These are phyloP conservation scores for Botrytis elliptica DNA, from an alignment of 2,329 filamentous ascomycete genomes.

Conservation along the genomic window DNA sequence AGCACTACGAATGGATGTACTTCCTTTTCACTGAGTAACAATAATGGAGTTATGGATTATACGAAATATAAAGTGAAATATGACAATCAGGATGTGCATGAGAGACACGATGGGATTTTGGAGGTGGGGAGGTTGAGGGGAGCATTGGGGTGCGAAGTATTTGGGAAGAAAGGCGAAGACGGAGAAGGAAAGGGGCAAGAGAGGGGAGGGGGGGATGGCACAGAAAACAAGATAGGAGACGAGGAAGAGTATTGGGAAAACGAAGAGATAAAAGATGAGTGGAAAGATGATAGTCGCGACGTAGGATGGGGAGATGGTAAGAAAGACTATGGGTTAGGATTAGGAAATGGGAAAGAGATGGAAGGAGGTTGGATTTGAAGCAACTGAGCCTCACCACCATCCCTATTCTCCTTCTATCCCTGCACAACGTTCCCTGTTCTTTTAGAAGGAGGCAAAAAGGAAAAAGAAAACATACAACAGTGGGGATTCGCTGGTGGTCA, in stretches of 20 bases:
- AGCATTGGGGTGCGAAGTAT: neutral
- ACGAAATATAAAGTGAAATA: neutral
- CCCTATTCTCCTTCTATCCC: neutral
- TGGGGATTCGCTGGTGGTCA: constrained; percentile 1
- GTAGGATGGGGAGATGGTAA: neutral
- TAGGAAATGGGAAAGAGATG: neutral
- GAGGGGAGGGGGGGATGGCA: too few species aligned
- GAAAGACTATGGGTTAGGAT: neutral
- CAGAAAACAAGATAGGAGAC: neutral
- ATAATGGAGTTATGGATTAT: neutral
- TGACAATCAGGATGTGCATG: neutral
- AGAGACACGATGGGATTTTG: neutral
- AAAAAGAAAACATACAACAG: neutral
- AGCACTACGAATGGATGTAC: neutral
- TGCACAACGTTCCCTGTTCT: neutral
- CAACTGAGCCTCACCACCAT: neutral
- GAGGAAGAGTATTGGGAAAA: neutral
- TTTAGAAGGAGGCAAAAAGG: fast-evolving
- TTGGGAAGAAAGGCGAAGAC: neutral
- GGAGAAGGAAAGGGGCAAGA: neutral
- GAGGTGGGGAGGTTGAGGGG: neutral
- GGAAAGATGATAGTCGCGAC: neutral
- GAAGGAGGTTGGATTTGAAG: neutral
- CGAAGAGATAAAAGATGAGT: neutral
- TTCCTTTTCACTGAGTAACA: neutral